Percentiles rank a stretch among this genome's conserved stretches.
Conservation (phyloP, 2,329 filamentous ascomycete species). For the Aspergillus cejpii region DNA sequence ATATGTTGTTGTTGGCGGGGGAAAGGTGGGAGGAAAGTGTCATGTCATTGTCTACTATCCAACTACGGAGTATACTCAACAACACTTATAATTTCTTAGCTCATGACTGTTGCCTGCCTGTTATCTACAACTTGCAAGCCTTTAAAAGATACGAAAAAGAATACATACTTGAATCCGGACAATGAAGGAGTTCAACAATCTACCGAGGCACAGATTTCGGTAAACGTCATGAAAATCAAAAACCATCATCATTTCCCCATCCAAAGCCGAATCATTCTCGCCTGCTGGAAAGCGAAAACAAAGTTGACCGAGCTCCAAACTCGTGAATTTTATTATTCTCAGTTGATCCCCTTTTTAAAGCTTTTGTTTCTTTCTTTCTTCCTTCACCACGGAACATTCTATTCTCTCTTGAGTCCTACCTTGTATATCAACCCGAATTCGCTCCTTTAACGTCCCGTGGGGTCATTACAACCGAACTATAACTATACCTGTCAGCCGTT, state of each 20-base stretch:
- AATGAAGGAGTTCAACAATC: conserved; percentile 10
- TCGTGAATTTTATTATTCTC: not conserved
- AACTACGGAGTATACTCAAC: too few species aligned
- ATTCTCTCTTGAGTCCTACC: conserved; percentile 4
- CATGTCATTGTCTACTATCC: too few species aligned
- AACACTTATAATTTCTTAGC: too few species aligned
- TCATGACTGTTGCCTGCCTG: too few species aligned
- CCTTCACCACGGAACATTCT: not conserved
- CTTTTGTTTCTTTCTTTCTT: conserved; percentile 5
- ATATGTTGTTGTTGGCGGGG: too few species aligned
- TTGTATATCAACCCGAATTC: not conserved
- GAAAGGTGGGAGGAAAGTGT: too few species aligned
- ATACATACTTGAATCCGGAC: too few species aligned
- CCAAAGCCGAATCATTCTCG: conserved; percentile 29
- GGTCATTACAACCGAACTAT: not conserved
- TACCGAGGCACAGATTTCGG: conserved; percentile 34
- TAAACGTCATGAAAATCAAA: conserved; percentile 34
- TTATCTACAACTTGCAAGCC: too few species aligned
- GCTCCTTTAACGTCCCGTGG: not conserved
- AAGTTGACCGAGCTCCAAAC: not conserved
- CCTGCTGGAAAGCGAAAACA: conserved; percentile 1
- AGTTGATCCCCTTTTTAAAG: conserved; percentile 9
- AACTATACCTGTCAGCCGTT: not conserved
- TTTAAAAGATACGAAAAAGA: too few species aligned
- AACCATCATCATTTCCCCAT: conserved; percentile 15